Percentiles rank a stretch among this genome's conserved stretches.
Evolutionary conservation across 495 filamentous ascomycete genomes (phyloP).

Genomic region (Aspergillus steynii): DNA sequence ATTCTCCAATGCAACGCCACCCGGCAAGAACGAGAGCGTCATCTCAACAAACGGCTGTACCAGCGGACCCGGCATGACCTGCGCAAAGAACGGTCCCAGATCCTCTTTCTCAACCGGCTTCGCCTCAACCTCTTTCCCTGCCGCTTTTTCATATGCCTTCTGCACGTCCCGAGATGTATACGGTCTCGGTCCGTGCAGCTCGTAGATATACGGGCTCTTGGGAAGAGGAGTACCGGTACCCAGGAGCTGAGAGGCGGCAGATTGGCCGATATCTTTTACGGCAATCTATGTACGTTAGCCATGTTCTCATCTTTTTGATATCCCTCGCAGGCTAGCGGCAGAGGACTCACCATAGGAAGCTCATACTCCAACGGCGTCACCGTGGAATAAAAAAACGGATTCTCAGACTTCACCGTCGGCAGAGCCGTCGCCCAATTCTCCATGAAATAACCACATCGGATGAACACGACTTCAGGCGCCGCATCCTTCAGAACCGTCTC

Average conservation of each 20-base stretch:
- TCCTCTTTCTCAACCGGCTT: constrained; percentile 4
- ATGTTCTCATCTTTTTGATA: not conserved
- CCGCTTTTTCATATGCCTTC: not conserved
- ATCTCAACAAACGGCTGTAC: constrained; percentile 12
- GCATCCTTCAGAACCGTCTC: constrained; percentile 9
- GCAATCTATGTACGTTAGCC: constrained; percentile 5
- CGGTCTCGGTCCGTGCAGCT: constrained; percentile 6
- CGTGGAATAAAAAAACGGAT: constrained; percentile 3
- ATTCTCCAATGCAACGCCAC: constrained; percentile 1
- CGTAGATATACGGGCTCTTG: constrained; percentile 5
- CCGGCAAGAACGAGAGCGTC: constrained; percentile 11
- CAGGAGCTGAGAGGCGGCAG: constrained; percentile 3
- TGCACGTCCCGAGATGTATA: constrained; percentile 7
- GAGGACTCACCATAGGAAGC: constrained; percentile 9
- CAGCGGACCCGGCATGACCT: constrained; percentile 2
- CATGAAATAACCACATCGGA: constrained; percentile 16
- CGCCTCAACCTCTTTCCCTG: not conserved
- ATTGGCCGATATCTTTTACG: constrained; percentile 11
- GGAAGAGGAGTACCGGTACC: not conserved
- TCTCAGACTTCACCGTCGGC: not conserved
- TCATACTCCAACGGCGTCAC: constrained; percentile 13
- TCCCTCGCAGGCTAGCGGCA: not conserved
- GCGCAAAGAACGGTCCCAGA: constrained; percentile 4
- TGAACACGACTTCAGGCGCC: constrained; percentile 7
- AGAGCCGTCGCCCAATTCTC: constrained; percentile 10